Percentiles rank a stretch among this genome's conserved stretches.
These are phyloP conservation scores for Cyclotella cryptica DNA, from an alignment of 108 stramenopile species.

Conservation along the genomic window DNA sequence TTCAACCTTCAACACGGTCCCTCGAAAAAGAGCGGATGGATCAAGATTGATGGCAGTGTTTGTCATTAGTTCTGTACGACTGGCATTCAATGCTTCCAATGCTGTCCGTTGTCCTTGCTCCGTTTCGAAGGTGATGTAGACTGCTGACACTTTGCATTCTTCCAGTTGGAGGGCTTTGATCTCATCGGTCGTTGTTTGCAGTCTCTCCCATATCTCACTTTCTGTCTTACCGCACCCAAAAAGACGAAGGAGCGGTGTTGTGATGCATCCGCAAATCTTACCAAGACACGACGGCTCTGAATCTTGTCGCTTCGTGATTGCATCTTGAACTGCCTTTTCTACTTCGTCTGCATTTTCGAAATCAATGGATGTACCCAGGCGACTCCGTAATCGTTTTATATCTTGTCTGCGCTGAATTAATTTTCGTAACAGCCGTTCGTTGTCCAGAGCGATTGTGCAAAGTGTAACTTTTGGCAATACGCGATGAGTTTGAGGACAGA, in stretches of 20 bases:
- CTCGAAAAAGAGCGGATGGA: slow-evolving; percentile 58
- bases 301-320: slow-evolving; percentile 15
- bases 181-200: slow-evolving; percentile 51
- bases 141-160: slow-evolving; percentile 61
- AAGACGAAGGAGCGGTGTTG: slow-evolving; percentile 46
- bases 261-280: slow-evolving; percentile 28
- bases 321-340: slow-evolving; percentile 31
- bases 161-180: slow-evolving; percentile 66
- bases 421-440: slow-evolving; percentile 58
- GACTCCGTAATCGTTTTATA: slow-evolving; percentile 43
- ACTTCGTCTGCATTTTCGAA: slow-evolving; percentile 62
- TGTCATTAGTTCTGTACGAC: slow-evolving; percentile 48
- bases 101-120: slow-evolving; percentile 80
- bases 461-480: slow-evolving; percentile 45
- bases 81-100: slow-evolving; percentile 58
- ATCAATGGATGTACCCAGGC: slow-evolving; percentile 48
- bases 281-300: slow-evolving; percentile 42
- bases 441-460: slow-evolving; percentile 78
- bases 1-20: slow-evolving; percentile 51
- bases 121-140: slow-evolving; percentile 86
- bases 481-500: background rate
- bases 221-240: slow-evolving; percentile 50
- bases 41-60: slow-evolving; percentile 50
- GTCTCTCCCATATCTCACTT: slow-evolving; percentile 45
- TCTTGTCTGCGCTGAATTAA: slow-evolving; percentile 54